A percentile compares a stretch with the other conserved stretches of the same genome.
These are phyloP conservation scores for Warburgia ugandensis DNA, from an alignment of 164 flowering plant genomes.

Conservation along the genomic window DNA sequence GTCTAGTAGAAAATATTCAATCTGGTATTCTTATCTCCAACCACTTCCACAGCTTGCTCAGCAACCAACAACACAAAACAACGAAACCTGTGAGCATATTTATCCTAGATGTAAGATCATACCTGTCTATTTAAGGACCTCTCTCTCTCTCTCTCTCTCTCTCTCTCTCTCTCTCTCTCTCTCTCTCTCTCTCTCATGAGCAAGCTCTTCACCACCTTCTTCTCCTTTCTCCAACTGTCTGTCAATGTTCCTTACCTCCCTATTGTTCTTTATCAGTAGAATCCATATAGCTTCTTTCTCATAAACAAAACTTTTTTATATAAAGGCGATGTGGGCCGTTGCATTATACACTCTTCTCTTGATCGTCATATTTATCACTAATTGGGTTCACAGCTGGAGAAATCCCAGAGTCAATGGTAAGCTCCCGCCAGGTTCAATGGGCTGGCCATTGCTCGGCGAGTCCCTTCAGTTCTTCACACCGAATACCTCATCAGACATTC, in stretches of 20 bases:
- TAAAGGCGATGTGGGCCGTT: constrained; percentile 18
- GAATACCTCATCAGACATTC: constrained; percentile 21
- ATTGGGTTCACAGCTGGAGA: constrained; percentile 34
- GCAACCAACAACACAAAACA: constrained; percentile 28
- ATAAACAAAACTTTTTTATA: background rate
- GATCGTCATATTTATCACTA: constrained; percentile 17
- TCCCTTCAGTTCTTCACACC: constrained; percentile 34
- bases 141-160: constrained; percentile 25
- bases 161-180: too few relatives aligned
- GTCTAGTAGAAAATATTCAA: constrained; percentile 17
- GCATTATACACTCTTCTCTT: constrained; percentile 17
- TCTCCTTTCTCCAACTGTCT: constrained; percentile 17
- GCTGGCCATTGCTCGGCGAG: constrained; percentile 33
- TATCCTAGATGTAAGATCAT: constrained; percentile 12
- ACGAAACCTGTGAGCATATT: background rate
- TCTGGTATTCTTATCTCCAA: constrained; percentile 37
- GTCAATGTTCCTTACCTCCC: constrained; percentile 11
- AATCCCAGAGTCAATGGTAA: constrained; percentile 27
- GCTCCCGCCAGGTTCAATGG: constrained; percentile 41
- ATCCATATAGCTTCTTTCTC: constrained; percentile 1
- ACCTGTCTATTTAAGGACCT: constrained; percentile 42
- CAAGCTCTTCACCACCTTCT: constrained; percentile 27
- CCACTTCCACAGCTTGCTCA: constrained; percentile 34
- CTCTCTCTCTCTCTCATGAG: too few relatives aligned
- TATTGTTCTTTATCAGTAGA: constrained; percentile 11